Conservation (phyloP, 2,329 filamentous ascomycete species). For the Leptographium galeiforme region DNA sequence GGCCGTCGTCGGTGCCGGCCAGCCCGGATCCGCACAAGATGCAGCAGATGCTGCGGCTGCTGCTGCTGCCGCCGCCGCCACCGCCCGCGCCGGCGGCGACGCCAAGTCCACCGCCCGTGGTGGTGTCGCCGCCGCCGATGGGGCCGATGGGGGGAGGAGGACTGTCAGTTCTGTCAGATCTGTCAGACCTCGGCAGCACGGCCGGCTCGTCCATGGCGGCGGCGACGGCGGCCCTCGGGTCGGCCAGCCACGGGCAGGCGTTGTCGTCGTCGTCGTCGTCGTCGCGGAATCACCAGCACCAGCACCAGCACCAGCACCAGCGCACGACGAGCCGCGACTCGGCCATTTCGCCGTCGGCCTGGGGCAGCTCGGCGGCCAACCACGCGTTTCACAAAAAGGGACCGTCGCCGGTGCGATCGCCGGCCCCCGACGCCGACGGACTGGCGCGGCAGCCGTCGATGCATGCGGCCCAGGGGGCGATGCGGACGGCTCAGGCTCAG, state of each 20-base stretch:
- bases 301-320: slow-evolving; percentile 18
- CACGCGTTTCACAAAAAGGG: slow-evolving; percentile 30
- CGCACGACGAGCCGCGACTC: slow-evolving; percentile 24
- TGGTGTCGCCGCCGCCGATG: neutral
- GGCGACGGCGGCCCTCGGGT: slow-evolving; percentile 37
- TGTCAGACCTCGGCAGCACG: slow-evolving; percentile 27
- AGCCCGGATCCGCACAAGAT: neutral
- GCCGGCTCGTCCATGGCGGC: slow-evolving; percentile 60
- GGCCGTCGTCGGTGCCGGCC: slow-evolving; percentile 2
- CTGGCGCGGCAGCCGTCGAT: slow-evolving; percentile 44
- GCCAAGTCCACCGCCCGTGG: neutral
- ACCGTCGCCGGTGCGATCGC: neutral
- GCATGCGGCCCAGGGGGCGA: slow-evolving; percentile 64
- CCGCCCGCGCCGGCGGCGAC: no score
- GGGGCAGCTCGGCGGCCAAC: slow-evolving; percentile 57
- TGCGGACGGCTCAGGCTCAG: no score
- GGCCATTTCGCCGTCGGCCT: slow-evolving; percentile 18
- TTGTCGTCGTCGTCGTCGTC: no score
- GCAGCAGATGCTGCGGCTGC: neutral
- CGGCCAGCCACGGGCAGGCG: slow-evolving; percentile 6
- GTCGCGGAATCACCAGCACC: no score
- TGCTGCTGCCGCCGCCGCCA: no score
- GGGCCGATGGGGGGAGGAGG: no score
- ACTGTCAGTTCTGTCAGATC: no score
- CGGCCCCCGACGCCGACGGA: slow-evolving; percentile 19